Evolutionary conservation across 768 basidiomycete genomes (phyloP).

Genomic region (Suillus decipiens): DNA sequence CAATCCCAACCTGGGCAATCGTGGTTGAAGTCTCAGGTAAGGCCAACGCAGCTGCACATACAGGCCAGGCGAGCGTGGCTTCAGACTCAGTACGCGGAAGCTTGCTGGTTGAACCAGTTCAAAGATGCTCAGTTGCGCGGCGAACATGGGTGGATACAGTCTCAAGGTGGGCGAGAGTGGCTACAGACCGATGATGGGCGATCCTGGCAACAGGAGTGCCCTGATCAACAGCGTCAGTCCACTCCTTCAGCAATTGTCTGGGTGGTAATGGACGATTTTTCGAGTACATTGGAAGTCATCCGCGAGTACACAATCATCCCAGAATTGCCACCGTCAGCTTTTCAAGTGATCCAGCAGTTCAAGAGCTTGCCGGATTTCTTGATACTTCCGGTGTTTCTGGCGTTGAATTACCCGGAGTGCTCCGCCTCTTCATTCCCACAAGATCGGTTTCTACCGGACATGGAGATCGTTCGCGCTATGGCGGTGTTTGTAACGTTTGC

Average conservation of each 20-base stretch:
- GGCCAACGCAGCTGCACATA: neutral
- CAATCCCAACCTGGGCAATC: neutral
- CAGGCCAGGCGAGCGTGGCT: neutral
- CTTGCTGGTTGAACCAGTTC: neutral
- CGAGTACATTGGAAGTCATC: neutral
- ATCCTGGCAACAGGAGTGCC: neutral
- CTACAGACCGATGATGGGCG: neutral
- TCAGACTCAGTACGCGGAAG: neutral
- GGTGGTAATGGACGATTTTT: neutral
- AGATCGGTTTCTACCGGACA: neutral
- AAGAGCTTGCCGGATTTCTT: neutral
- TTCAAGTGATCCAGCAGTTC: neutral
- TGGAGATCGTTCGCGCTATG: neutral
- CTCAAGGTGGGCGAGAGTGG: neutral
- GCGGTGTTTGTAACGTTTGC: neutral
- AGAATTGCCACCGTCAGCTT: neutral
- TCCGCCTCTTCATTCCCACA: neutral
- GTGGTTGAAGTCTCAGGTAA: neutral
- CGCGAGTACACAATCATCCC: neutral
- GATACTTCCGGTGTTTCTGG: neutral
- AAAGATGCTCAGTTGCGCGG: neutral
- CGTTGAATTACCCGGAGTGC: neutral
- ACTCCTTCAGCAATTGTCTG: neutral
- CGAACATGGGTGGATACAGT: neutral
- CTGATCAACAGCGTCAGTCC: neutral